Evolutionary conservation across 148 eudicot genomes (phyloP), one percentile per base, ranked within the genome.

Genomic region (Salicornia ramosissima): DNA sequence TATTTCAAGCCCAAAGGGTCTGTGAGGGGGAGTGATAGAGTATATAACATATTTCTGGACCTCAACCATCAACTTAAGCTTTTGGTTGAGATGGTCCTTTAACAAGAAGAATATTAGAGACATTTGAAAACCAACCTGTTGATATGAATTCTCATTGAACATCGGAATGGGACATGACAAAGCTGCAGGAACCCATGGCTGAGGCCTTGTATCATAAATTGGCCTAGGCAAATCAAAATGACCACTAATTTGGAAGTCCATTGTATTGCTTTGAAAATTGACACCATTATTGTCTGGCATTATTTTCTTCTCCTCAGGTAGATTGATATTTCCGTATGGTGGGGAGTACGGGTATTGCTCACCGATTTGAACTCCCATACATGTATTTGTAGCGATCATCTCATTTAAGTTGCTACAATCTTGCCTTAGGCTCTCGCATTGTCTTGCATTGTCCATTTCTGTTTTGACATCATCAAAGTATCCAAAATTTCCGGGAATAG

Each of bases 261-360:
- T 51, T n/a, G 84, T 55, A 65, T 71, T 80, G 59, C 74, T 83
- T 75, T 76, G 89, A 69, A 83, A 83, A 75, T 73, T 80, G 59
- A 83, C 74, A 34, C 70, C 74, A 9, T 74, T 62, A 30, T n/a
- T n/a, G n/a, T 80, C 93, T 33, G 83, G 69, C 58, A 76, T 75
- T 56, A 63, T 42, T 74, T 87, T 88, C 75, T 77, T 84, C 34
- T 75, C 67, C 56, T 85, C 90, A 0, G 86, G 80, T 33, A 86
- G 71, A 74, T 76, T 83, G 30, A 83, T 57, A 79, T 70, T 76
- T 66, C 82, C 77, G 65, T 75, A 85, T 2, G 86, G 78, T 2
- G 86, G 78, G 59, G 83, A 71, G 65, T 76, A 90, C 10, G 88
- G 78, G 70, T 81, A 90, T 67, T 85, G 96, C 47, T 90, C 94